Percentiles rank a stretch among this genome's conserved stretches.
phyloP scores from a whole-genome alignment of 129 eudicot genomes.

The Flaveria robusta region DNA sequence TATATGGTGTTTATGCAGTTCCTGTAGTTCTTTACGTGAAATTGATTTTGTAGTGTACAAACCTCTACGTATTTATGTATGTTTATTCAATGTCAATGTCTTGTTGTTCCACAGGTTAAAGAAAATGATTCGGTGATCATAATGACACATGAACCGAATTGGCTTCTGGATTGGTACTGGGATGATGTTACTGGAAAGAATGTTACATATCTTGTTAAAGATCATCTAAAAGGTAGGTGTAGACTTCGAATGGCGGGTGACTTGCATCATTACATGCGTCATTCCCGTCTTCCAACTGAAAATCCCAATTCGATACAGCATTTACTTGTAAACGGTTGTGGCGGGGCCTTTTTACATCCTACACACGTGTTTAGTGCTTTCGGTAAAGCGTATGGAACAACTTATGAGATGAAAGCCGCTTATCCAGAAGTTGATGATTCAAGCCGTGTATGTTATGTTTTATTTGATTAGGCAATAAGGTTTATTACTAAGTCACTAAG shows the following conservation, averaged over 20 bases:
- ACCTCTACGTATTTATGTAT: background rate
- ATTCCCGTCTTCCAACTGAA: constrained; percentile 75
- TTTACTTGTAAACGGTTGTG: constrained; percentile 91
- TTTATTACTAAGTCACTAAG: background rate
- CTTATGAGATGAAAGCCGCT: constrained; percentile 79
- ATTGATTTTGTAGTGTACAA: too few species aligned
- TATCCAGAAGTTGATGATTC: constrained; percentile 96
- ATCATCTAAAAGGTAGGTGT: constrained; percentile 87
- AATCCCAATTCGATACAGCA: constrained; percentile 84
- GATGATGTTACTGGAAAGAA: constrained; percentile 82
- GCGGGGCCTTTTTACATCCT: constrained; percentile 99
- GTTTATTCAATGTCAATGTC: background rate
- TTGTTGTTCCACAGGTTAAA: constrained; percentile 67
- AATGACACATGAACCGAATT: constrained; percentile 95
- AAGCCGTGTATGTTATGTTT: constrained; percentile 60
- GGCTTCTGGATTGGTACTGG: constrained; percentile 99
- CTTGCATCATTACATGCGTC: constrained; percentile 97
- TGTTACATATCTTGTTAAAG: constrained; percentile 71
- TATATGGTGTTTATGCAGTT: background rate
- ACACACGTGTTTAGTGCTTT: constrained; percentile 87
- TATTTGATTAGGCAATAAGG: background rate
- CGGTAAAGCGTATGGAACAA: constrained; percentile 56
- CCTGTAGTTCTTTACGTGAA: background rate
- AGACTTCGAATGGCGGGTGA: constrained; percentile 92
- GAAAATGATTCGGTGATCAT: constrained; percentile 87